Conservation (phyloP, 768 basidiomycete genomes). For the Trametes elegans region DNA sequence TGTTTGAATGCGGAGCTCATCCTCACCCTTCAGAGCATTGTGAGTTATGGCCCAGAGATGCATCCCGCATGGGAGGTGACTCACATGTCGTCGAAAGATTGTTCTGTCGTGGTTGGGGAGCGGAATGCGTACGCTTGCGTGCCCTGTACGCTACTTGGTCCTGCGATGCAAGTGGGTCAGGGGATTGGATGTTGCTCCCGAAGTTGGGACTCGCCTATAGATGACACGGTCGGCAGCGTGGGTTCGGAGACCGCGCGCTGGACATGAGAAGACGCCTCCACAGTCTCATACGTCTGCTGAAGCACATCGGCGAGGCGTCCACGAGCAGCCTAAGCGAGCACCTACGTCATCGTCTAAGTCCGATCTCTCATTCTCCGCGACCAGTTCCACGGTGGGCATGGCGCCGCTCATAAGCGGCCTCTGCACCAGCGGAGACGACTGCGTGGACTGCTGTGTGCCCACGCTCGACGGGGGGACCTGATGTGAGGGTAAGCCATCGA, state of each 20-base stretch:
- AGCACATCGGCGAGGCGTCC: too few species aligned
- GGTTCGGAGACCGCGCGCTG: slow-evolving; percentile 19
- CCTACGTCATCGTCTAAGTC: slow-evolving; percentile 1
- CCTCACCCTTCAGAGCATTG: background rate
- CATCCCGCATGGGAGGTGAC: background rate
- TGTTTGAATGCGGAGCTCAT: background rate
- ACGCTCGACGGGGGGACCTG: background rate
- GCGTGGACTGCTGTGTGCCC: background rate
- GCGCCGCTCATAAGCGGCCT: background rate
- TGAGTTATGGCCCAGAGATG: background rate
- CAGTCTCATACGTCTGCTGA: slow-evolving; percentile 9
- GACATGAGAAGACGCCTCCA: slow-evolving; percentile 12
- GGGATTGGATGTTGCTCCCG: background rate
- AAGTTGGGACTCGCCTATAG: background rate
- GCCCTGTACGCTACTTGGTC: slow-evolving; percentile 3
- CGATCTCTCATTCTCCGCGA: background rate
- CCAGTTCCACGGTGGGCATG: background rate
- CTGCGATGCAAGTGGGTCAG: background rate
- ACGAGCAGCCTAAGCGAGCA: background rate
- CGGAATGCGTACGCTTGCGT: background rate
- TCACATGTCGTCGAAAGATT: slow-evolving; percentile 9
- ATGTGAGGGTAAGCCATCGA: background rate
- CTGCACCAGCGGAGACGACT: slow-evolving; percentile 13
- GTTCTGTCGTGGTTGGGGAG: slow-evolving; percentile 13
- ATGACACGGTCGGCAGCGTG: slow-evolving; percentile 10